Percentiles rank a stretch among this genome's conserved stretches.
Evolutionary conservation across 2,329 filamentous ascomycete genomes (phyloP).

Genomic region (Colletotrichum tamarilloi): DNA sequence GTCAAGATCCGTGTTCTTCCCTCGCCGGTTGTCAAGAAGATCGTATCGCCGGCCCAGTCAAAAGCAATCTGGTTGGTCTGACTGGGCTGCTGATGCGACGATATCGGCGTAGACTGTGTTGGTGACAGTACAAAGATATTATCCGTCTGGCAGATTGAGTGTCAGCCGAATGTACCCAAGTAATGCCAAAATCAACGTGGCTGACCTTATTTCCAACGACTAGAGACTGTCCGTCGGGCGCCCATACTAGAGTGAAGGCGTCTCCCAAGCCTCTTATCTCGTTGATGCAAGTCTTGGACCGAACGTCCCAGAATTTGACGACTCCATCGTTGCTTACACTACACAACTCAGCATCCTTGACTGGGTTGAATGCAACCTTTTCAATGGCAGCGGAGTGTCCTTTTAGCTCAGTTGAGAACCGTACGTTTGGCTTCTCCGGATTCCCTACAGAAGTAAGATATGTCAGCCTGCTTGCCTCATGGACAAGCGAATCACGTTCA

Average conservation of each 20-base stretch:
- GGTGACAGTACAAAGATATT: conserved; percentile 72
- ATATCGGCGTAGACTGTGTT: conserved; percentile 63
- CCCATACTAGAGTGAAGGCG: conserved; percentile 79
- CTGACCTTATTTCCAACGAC: conserved; percentile 79
- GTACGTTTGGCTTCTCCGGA: conserved; percentile 78
- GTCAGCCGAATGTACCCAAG: background rate
- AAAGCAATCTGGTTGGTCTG: conserved; percentile 81
- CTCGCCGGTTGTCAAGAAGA: conserved; percentile 78
- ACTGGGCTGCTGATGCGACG: conserved; percentile 68
- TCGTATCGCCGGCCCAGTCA: conserved; percentile 76
- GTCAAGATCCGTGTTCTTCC: conserved; percentile 77
- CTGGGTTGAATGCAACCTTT: conserved; percentile 82
- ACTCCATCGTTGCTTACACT: conserved; percentile 80
- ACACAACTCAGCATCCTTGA: conserved; percentile 80
- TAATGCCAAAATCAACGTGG: background rate
- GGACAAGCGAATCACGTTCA: background rate
- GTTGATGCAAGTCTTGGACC: conserved; percentile 76
- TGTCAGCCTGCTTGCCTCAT: background rate
- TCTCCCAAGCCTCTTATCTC: conserved; percentile 75
- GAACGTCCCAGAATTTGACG: conserved; percentile 84
- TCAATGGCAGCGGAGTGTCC: conserved; percentile 75
- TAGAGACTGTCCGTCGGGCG: conserved; percentile 75
- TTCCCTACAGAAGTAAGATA: conserved; percentile 64
- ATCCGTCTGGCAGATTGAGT: conserved; percentile 61
- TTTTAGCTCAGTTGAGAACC: conserved; percentile 80